Base-by-base conservation (phyloP, 2,329 filamentous ascomycete species). In the Alternaria sp. region DNA sequence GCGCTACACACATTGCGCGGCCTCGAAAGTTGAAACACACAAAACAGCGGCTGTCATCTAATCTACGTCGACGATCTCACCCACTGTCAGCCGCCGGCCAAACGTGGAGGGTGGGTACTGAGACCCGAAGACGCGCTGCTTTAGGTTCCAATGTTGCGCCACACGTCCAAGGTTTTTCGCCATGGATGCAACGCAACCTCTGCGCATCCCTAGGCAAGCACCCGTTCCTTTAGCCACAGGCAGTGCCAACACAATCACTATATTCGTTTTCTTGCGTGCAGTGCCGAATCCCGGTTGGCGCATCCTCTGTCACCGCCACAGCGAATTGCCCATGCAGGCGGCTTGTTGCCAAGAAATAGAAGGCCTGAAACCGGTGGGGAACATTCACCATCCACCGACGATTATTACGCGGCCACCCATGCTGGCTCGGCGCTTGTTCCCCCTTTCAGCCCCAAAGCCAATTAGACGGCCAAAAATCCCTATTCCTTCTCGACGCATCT, bases 331-430 rank as follows among this genome's bases (percentile, higher is more conserved):
- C 46, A 36, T 43, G 57, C 38, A 48, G 62, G 62, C 55, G 48
- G 43, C 57, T 55, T 38, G 39, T 48, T 51, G 68, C 69, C 70
- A 72, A 72, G 69, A 28, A 47, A 43, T 41, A 32, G 51, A 61
- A 32, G 44, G 48, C 53, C 62, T 68, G 65, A 67, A 67, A 70
- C 66, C 54, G 57, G 69, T 67, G 71, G 68, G 65, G 62, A 57
- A 55, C 36, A 44, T 57, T 57, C 46, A 59, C 64, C 49, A 65
- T 57, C 60, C 63, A 62, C 67, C 70, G 59, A 68, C 54, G 28
- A 52, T 59, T 61, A 66, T 74, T 70, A 74, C 72, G 72, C 70
- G 72, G 67, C 72, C 69, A 63, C 59, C 64, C 61, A 54, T 64
- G 44, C 54, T 63, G 42, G 47, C 63, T 65, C 65, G 68, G 69